Base-by-base conservation (phyloP, 352 stramenopile species). In the Pythium vanterpoolii region DNA sequence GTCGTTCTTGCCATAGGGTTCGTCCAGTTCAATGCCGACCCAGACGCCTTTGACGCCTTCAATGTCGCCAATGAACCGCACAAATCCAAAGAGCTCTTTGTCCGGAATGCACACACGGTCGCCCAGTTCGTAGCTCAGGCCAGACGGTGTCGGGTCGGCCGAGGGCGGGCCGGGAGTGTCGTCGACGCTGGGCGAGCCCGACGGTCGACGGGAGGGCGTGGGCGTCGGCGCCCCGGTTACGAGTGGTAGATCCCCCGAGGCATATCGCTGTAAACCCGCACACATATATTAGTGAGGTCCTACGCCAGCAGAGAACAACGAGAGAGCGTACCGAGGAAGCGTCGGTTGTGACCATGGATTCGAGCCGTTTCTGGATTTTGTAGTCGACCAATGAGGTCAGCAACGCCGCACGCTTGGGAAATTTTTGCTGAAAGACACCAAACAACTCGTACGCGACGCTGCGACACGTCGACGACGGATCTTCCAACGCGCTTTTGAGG, bases 91-190 rank as follows among this genome's bases (percentile, higher is more conserved):
- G 1, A 93, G 46, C 50, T 94, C 85, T 55, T 90, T 90, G 44
- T 92, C 85, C 1, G 83, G 81, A n/a, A 94, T 89, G 59, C 82
- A 92, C 5, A 94, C 85, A 27, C 85, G 83, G 30, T 92, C 83
- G 3, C 81, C 83, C 1, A 91, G 39, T 40, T 90, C 76, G 47
- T 87, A 60, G 53, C 72, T 82, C 16, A 79, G 72, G 8, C 69
- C 70, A 6, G 34, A 31, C 2, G 44, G 39, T 5, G 49, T 34
- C 21, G 31, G 19, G 24, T 66, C 59, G 21, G 42, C 47, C 5
- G 51, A 56, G 19, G 49, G 30, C 31, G 43, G 51, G 9, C 31
- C 54, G 10, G 11, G 54, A 24, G 76, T 76, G 13, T 84, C 79
- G 51, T 90, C 79, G 2, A 66, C 49, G 34, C 53, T 65, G 5